Evolutionary conservation across 306 rosid genomes (phyloP), one percentile per base, ranked within the genome.

Genomic region (Vachellia pachyceras): DNA sequence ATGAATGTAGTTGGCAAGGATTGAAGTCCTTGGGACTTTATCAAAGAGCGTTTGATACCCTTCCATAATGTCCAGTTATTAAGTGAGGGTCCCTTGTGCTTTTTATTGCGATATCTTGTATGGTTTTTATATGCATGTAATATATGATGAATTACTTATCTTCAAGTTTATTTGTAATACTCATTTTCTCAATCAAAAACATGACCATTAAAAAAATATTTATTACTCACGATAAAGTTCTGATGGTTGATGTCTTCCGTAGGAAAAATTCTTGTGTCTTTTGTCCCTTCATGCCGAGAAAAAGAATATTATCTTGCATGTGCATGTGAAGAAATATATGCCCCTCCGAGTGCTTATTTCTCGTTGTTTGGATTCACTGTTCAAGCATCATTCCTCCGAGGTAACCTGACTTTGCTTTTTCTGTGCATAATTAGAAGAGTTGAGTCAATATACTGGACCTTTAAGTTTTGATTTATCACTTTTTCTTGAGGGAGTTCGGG

Each of bases 281-380:
- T 79, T 68, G 83, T 87, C 80, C 99, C 98, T 76, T 77, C 89
- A 76, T 89, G 97, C 77, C 88, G 78, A 73, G 98, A 95, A 86
- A 91, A 95, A 77, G 99, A 95, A 76, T 95, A 95, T 89, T 95
- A 91, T 89, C 91, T 95, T 47, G 99, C 99, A 0, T 89, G 92
- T 89, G 98, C 97, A 10, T 95, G 98, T 80, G 96, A 93, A 44
- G 98, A 95, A 85, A 93, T 91, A 86, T 95, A 90, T 75, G 91
- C 92, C 55, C 99, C 98, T 77, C 96, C 99, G 22, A 89, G 98
- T 89, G 98, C 98, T 69, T 91, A 90, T 79, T 84, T 93, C 88
- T 93, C 98, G 73, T 78, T 93, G 84, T 90, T 91, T 77, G 99
- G 99, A 65, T 88, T 95, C 83, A 88, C 93, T 3, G 99, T 95